Evolutionary conservation across 2,329 filamentous ascomycete genomes (phyloP).

Genomic region (Leptoxyphium fumago): DNA sequence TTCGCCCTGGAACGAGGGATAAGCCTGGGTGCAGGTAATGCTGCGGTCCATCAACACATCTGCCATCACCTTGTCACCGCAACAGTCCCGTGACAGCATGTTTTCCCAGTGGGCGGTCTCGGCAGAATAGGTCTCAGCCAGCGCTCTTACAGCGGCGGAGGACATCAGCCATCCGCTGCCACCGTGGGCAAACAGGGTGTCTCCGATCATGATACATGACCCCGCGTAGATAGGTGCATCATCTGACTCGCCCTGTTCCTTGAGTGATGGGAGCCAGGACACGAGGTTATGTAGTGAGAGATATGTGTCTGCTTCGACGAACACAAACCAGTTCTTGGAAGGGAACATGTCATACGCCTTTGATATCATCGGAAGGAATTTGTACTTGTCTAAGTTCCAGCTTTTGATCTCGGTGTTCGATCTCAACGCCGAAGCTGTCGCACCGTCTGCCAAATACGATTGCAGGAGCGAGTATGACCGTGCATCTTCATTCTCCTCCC

Average conservation of each 20-base stretch:
- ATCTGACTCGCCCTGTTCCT: slow-evolving; percentile 23
- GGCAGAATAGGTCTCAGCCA: slow-evolving; percentile 7
- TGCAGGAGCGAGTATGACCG: not conserved
- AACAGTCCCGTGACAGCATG: slow-evolving; percentile 16
- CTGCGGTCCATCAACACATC: slow-evolving; percentile 17
- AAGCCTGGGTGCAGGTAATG: slow-evolving; percentile 20
- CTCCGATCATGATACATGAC: slow-evolving; percentile 16
- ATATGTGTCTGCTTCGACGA: slow-evolving; percentile 39
- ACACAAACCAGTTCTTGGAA: slow-evolving; percentile 36
- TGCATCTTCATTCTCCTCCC: not conserved
- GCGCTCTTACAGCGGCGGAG: slow-evolving; percentile 24
- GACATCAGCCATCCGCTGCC: slow-evolving; percentile 34
- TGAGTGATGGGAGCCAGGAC: slow-evolving; percentile 31
- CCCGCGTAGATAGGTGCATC: slow-evolving; percentile 30
- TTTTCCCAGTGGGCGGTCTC: slow-evolving; percentile 16
- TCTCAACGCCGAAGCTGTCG: not conserved
- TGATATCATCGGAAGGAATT: slow-evolving; percentile 38
- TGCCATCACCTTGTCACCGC: slow-evolving; percentile 23
- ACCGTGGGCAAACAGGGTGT: slow-evolving; percentile 32
- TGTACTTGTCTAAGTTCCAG: slow-evolving; percentile 39
- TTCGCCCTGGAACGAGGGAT: slow-evolving; percentile 24
- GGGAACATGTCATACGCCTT: slow-evolving; percentile 27
- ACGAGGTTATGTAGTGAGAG: slow-evolving; percentile 27
- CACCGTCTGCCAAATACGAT: not conserved
- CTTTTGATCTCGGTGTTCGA: slow-evolving; percentile 15